Evolutionary conservation across 192 early-diverging fungal species (phyloP), one percentile per base, ranked within the genome.

Genomic region (Powellomyces hirtus): DNA sequence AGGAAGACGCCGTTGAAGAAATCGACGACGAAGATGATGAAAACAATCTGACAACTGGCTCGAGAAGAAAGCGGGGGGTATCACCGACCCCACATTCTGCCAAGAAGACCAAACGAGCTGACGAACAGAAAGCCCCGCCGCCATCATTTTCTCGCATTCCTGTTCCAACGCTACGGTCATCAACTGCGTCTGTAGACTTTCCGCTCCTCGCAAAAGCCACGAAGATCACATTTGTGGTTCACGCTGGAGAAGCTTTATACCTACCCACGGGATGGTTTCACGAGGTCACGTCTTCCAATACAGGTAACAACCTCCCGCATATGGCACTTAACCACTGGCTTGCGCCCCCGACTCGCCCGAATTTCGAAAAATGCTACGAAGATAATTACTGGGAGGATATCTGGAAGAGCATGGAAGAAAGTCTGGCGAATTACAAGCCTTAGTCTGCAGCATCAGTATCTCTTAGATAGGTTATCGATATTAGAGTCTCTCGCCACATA

Each of bases 251-350:
- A 45, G 33, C 42, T 1, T 52, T 79, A 3, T 77, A 77, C 45
- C 45, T 79, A 4, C 75, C 75, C 20, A 40, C 61, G 7, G 71
- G 75, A 26, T 79, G 78, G 78, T 79, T 79, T 50, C 78, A 79
- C 34, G 73, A 79, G 38, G 78, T 79, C 6, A 7, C 36, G 16
- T 66, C 64, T 4, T 16, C 33, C 18, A 38, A 16, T n/a, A 56
- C 36, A 27, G 8, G 40, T 35, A 24, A 27, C 16, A 29, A 16
- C 45, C 37, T 26, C 36, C 18, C 22, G 20, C 78, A 79, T 59
- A 71, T 77, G 31, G 75, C 75, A 6, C 49, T 79, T 5, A 77
- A 76, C 49, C 75, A 79, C 36, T 79, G 78, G 77, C 10, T 58
- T 20, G 58, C 59, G 2, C 78, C 75, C 22, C 78, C 78, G 5